Conservation (phyloP, 1,284 basidiomycete genomes). For the Ceratobasidium sp. region DNA sequence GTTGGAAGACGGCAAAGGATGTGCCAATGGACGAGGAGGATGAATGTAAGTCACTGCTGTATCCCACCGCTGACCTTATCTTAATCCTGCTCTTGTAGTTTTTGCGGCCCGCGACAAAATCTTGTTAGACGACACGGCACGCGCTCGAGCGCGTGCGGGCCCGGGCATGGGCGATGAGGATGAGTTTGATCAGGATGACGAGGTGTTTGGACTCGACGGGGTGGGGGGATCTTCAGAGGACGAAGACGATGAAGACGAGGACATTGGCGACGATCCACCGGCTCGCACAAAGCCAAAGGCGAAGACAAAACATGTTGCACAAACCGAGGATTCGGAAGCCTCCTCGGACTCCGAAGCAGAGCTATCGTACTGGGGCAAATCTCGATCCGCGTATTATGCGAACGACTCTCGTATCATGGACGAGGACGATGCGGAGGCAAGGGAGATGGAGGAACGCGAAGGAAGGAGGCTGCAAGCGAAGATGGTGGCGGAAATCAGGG, state of each 20-base stretch:
- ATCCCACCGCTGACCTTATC: neutral
- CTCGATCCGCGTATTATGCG: constrained; percentile 83
- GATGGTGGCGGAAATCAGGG: constrained; percentile 74
- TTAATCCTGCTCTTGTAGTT: constrained; percentile 58
- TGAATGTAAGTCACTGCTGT: constrained; percentile 64
- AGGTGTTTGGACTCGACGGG: constrained; percentile 75
- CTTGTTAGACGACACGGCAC: constrained; percentile 70
- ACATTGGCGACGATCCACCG: constrained; percentile 49
- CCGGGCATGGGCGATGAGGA: constrained; percentile 54
- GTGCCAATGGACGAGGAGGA: constrained; percentile 81
- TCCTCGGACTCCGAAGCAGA: constrained; percentile 51
- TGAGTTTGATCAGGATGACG: constrained; percentile 69
- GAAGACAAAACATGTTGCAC: constrained; percentile 45
- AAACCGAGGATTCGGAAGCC: constrained; percentile 55
- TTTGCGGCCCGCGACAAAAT: constrained; percentile 80
- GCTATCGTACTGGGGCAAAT: constrained; percentile 81
- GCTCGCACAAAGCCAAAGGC: constrained; percentile 53
- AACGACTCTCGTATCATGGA: constrained; percentile 82
- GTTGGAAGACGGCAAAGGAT: constrained; percentile 72
- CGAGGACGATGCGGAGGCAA: constrained; percentile 86
- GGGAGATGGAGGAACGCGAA: constrained; percentile 89
- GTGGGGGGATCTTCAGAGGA: constrained; percentile 56
- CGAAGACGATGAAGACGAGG: constrained; percentile 57
- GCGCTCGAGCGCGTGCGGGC: constrained; percentile 37
- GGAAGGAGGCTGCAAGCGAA: constrained; percentile 83